Base-by-base conservation (phyloP, 2,329 filamentous ascomycete species). In the Fusarium aywerte region DNA sequence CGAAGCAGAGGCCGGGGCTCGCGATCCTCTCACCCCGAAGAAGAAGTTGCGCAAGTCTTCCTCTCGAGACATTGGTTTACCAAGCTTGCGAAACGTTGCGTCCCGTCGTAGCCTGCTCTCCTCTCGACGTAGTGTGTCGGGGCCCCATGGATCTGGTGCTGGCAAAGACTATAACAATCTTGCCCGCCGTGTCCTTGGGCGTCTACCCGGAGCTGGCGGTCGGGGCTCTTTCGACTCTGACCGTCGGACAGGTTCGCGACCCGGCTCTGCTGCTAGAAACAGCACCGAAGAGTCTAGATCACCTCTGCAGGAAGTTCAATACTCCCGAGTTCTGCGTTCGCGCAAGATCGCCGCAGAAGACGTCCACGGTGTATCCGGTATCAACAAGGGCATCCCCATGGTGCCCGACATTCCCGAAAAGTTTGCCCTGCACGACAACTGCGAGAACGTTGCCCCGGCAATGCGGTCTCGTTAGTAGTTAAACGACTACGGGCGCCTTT, bases 1-100 rank as follows among this genome's bases (percentile, higher is more conserved):
- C 20, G 76, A 80, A 48, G 65, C 75, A 43, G 69, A 75, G 6
- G 60, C 52, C 20, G 38, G n/a, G 20, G 32, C 39, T 32, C 48
- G 61, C 35, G 69, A 70, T n/a, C 69, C 70, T 13, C 69, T 65
- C 10, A 74, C 75, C 12, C 76, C 76, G 15, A 77, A 76, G 65
- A 86, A 86, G 79, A 86, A 85, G 74, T 76, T 87, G 47, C 83
- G 86, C 55, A 84, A 84, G 76, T 83, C 80, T 9, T 76, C 81
- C 55, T 80, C 81, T n/a, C 77, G 80, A 12, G 77, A 83, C 62
- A 79, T 84, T 62, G 65, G 77, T 52, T 55, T 75, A 13, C 74
- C 77, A 31, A 75, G 75, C 32, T 64, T 81, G 27, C 76, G 77
- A 36, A 73, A 65, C 60, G 71, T 65, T 29, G 67, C 69, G 27